Conservation (phyloP, 805 yeast genomes). For the Monosporozyma siamensis region DNA sequence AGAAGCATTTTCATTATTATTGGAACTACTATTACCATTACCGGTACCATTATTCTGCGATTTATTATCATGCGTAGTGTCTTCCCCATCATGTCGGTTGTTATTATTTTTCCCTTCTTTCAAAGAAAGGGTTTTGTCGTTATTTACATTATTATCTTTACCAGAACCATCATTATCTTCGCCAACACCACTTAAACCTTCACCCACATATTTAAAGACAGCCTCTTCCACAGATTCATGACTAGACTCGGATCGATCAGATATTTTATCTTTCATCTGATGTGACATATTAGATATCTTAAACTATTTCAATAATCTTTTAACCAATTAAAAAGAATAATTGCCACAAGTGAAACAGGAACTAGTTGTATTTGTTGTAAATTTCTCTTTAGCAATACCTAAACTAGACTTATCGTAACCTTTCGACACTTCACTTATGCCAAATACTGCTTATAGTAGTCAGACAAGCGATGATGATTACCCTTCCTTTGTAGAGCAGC, state of each 20-base stretch:
- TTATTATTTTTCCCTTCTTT: neutral
- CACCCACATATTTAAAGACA: slow-evolving; percentile 60
- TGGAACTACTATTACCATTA: slow-evolving; percentile 6
- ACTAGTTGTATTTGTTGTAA: too few species aligned
- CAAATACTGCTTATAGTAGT: neutral
- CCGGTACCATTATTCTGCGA: slow-evolving; percentile 5
- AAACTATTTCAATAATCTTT: too few species aligned
- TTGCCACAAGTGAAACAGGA: neutral
- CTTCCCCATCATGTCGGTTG: neutral
- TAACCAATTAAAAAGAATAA: too few species aligned
- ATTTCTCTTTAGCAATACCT: too few species aligned
- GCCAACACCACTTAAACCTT: slow-evolving; percentile 35
- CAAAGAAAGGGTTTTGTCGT: slow-evolving; percentile 19
- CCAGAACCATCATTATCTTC: slow-evolving; percentile 4
- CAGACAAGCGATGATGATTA: slow-evolving; percentile 1
- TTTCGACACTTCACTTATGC: too few species aligned
- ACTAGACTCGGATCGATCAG: neutral
- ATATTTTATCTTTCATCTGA: neutral
- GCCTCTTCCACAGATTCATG: slow-evolving; percentile 61
- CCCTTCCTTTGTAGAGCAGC: slow-evolving; percentile 4
- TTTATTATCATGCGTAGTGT: neutral
- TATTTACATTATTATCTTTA: neutral
- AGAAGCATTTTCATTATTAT: slow-evolving; percentile 4
- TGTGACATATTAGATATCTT: slow-evolving; percentile 1
- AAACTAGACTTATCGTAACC: too few species aligned